phyloP scores from a whole-genome alignment of 1,284 basidiomycete species.

The Ceratobasidium sp. region DNA sequence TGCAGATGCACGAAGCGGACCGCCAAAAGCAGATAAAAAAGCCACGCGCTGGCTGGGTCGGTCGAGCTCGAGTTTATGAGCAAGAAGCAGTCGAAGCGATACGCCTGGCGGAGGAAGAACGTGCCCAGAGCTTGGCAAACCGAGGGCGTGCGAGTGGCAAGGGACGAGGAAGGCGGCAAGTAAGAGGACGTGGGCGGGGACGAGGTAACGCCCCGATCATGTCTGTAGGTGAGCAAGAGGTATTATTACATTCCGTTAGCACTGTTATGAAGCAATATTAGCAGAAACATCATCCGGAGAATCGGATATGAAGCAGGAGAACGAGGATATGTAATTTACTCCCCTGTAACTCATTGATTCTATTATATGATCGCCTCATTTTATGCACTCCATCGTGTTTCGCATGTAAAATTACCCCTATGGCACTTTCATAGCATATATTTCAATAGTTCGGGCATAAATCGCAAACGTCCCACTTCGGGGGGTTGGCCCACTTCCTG shows the following conservation, averaged over 20 bases:
- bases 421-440: not conserved
- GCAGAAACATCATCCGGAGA: not conserved
- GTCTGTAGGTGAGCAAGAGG: not conserved
- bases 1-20: not conserved
- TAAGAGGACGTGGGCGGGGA: not conserved
- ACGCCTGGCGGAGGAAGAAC: not conserved
- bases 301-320: not conserved
- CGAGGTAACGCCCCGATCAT: not conserved
- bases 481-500: no score
- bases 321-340: not conserved
- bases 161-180: not conserved
- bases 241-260: no score
- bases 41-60: not conserved
- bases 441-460: not conserved
- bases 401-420: not conserved
- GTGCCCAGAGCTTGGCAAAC: not conserved
- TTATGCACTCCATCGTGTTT: not conserved
- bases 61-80: conserved; percentile 4
- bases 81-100: conserved; percentile 1
- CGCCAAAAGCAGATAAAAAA: not conserved
- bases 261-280: not conserved
- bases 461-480: no score
- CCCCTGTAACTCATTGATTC: not conserved
- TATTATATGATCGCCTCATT: not conserved
- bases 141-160: not conserved